Evolutionary conservation across 345 rosid genomes (phyloP), one percentile per base, ranked within the genome.

Genomic region (Laguncularia racemosa): DNA sequence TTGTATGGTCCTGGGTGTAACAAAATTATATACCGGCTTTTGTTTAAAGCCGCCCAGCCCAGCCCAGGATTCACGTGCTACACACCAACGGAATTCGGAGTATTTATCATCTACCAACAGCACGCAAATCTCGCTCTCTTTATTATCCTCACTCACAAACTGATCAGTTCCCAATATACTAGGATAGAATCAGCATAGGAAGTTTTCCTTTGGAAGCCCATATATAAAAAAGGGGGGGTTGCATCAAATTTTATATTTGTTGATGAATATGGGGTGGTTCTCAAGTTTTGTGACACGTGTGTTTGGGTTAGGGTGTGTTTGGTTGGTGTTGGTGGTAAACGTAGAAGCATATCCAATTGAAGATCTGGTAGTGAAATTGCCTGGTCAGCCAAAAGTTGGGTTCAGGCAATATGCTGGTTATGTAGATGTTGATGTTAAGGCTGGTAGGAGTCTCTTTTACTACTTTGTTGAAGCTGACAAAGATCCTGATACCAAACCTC

Each of bases 361-460:
- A 76, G 98, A 92, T 76, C 77, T 92, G 66, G 93, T 92, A 57
- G 76, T 69, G 66, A 65, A 73, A 19, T 66, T 92, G 66, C 96
- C 89, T 16, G 96, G 96, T 6, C 96, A 92, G 68, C 93, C 95
- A 0, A 48, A 66, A 46, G 96, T 89, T 57, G 70, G 74, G 49
- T 92, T 86, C 78, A 74, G 70, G 71, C 95, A 92, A 54, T 89
- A 58, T 70, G 81, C 96, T 63, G 93, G 98, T 58, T 89, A 92
- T 57, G 79, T 86, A 18, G 93, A 86, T 60, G 82, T 92, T 9
- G 93, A 92, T 70, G 76, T 69, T 21, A 75, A 76, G 60, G 73
- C 78, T 62, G 95, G 95, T 51, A 81, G 83, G 73, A 84, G 93
- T 73, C 76, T 92, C 79, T 92, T 89, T 64, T 92, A 92, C 70